These are phyloP conservation scores for Lasiodiplodia hormozganensis DNA, from an alignment of 2,329 filamentous ascomycete genomes.

Conservation along the genomic window DNA sequence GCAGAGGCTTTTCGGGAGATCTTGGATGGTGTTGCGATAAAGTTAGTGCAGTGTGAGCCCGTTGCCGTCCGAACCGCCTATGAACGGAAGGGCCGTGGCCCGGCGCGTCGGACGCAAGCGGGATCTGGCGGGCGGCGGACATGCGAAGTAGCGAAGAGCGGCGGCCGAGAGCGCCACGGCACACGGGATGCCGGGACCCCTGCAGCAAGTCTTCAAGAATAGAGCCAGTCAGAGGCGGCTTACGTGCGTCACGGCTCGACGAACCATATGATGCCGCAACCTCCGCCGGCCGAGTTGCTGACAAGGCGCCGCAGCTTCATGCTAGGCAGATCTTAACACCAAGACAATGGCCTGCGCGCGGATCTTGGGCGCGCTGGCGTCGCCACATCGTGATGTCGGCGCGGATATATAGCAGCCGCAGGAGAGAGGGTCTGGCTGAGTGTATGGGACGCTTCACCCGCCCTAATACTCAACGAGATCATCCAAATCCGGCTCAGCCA, in stretches of 20 bases:
- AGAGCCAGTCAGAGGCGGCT: neutral
- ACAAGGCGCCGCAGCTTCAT: neutral
- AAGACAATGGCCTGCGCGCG: neutral
- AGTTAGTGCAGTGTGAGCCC: neutral
- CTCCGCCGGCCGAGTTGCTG: slow-evolving; percentile 21
- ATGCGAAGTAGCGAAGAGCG: slow-evolving; percentile 9
- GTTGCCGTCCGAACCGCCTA: slow-evolving; percentile 1
- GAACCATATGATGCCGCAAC: slow-evolving; percentile 1
- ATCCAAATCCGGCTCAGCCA: neutral
- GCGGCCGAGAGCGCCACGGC: neutral
- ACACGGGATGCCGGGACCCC: neutral
- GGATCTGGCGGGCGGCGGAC: neutral
- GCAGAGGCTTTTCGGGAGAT: neutral
- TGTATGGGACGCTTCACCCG: neutral
- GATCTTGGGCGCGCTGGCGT: slow-evolving; percentile 1
- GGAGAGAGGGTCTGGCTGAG: neutral
- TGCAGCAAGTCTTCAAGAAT: neutral
- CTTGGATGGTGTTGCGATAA: slow-evolving; percentile 3
- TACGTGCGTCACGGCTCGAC: neutral
- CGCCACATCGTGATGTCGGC: neutral
- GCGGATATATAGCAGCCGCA: neutral
- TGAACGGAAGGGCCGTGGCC: neutral
- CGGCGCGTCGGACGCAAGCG: neutral
- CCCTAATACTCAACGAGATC: slow-evolving; percentile 14
- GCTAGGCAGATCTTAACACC: neutral